A percentile compares a stretch with the other conserved stretches of the same genome.
Evolutionary conservation across 2,329 filamentous ascomycete species (phyloP).

Genomic region (Paecilomyces variotii): DNA sequence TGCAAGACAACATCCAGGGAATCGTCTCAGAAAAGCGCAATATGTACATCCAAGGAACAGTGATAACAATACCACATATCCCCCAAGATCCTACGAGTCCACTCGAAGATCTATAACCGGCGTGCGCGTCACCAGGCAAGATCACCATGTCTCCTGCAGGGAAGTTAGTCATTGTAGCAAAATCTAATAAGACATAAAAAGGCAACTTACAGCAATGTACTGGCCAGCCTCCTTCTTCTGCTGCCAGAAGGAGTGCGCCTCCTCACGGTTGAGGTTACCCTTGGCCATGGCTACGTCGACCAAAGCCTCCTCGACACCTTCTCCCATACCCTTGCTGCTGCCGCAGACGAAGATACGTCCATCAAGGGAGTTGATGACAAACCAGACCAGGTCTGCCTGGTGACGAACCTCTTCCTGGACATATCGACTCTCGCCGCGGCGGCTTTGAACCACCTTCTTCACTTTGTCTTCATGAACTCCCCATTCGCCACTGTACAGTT

Average conservation of each 20-base stretch:
- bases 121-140: neutral
- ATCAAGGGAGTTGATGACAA: constrained; percentile 91
- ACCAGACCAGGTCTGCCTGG: constrained; percentile 97
- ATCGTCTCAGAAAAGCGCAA: neutral
- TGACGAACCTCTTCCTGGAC: constrained; percentile 90
- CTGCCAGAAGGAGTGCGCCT: constrained; percentile 81
- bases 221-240: constrained; percentile 87
- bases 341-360: constrained; percentile 95
- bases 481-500: constrained; percentile 95
- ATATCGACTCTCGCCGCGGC: constrained; percentile 72
- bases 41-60: neutral
- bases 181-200: neutral
- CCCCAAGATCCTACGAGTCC: neutral
- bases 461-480: constrained; percentile 84
- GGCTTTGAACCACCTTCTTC: constrained; percentile 72
- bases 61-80: neutral
- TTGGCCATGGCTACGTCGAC: constrained; percentile 89
- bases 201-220: constrained; percentile 67
- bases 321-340: constrained; percentile 92
- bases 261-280: constrained; percentile 73
- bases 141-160: constrained; percentile 27
- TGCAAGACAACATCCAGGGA: neutral
- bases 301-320: constrained; percentile 82
- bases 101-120: neutral
- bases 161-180: constrained; percentile 5